These are phyloP conservation scores for Sugiyamaella smithiae DNA, from an alignment of 805 yeast genomes.

Conservation along the genomic window DNA sequence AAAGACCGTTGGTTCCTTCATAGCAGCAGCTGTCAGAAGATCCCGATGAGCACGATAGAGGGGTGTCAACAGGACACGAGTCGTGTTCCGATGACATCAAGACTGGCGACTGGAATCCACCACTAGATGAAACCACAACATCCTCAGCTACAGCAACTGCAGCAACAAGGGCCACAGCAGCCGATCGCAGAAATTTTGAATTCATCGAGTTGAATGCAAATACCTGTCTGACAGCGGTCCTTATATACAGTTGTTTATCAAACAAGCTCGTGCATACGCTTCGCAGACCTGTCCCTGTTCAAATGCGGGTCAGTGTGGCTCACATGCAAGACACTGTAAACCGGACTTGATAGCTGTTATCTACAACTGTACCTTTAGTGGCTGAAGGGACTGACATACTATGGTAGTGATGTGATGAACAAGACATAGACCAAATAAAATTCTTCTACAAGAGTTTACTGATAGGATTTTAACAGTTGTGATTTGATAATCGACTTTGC, in stretches of 20 bases:
- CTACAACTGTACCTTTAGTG: too few relatives aligned
- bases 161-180: neutral
- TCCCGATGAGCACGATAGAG: constrained; percentile 32
- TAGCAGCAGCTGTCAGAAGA: constrained; percentile 68
- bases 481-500: too few relatives aligned
- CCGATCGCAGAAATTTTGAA: neutral
- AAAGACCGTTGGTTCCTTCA: constrained; percentile 81
- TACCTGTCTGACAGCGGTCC: neutral
- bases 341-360: too few relatives aligned
- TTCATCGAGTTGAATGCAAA: neutral
- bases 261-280: neutral
- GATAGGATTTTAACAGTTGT: too few relatives aligned
- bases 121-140: constrained; percentile 7
- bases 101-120: constrained; percentile 17
- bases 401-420: too few relatives aligned
- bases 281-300: too few relatives aligned
- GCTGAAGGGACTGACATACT: too few relatives aligned
- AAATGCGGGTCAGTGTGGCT: too few relatives aligned
- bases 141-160: neutral
- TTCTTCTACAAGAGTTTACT: too few relatives aligned
- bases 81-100: constrained; percentile 26
- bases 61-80: constrained; percentile 34
- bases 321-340: too few relatives aligned
- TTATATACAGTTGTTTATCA: neutral
- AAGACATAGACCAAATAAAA: too few relatives aligned